Evolutionary conservation across 2,329 filamentous ascomycete genomes (phyloP).

Genomic region (Fusarium odoratissimum): DNA sequence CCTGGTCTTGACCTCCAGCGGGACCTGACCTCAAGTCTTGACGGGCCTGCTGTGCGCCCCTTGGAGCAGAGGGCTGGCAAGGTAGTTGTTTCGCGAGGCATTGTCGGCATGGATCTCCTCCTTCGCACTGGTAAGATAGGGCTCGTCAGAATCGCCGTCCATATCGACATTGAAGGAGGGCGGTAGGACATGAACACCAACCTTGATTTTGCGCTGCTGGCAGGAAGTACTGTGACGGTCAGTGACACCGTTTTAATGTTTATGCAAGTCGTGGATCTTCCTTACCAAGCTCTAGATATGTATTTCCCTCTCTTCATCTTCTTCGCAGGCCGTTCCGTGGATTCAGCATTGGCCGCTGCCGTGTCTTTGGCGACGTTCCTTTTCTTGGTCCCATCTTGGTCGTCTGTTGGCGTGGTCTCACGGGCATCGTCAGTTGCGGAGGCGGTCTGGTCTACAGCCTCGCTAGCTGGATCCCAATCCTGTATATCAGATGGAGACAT

Average conservation of each 20-base stretch:
- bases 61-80: conserved; percentile 19
- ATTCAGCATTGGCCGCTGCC: neutral
- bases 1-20: neutral
- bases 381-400: conserved; percentile 1
- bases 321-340: conserved; percentile 12
- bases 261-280: too few relatives aligned
- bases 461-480: neutral
- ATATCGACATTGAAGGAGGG: neutral
- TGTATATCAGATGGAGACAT: neutral
- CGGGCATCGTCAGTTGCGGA: neutral
- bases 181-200: neutral
- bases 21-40: neutral
- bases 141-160: neutral
- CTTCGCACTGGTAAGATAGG: conserved; percentile 19
- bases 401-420: neutral
- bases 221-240: conserved; percentile 26
- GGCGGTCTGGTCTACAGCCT: neutral
- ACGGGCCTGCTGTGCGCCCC: conserved; percentile 8
- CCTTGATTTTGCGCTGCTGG: conserved; percentile 36
- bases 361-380: neutral
- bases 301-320: conserved; percentile 37
- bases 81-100: conserved; percentile 23
- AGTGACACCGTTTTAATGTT: neutral
- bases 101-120: conserved; percentile 29
- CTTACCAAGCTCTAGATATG: conserved; percentile 36